A percentile compares a stretch with the other conserved stretches of the same genome.
Conservation (phyloP, 441 rosid species). For the Adansonia rubrostipa region DNA sequence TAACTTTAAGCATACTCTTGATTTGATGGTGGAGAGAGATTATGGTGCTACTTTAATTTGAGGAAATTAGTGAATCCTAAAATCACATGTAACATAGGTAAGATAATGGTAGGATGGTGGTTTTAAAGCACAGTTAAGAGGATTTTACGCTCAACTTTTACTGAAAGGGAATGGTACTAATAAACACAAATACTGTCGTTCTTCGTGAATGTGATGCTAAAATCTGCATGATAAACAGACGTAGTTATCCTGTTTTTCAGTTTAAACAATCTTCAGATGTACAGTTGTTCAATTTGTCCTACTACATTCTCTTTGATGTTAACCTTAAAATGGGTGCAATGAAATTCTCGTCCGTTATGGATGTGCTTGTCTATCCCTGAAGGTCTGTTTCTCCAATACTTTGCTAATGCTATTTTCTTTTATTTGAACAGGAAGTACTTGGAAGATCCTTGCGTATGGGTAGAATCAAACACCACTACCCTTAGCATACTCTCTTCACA, state of each 20-base stretch:
- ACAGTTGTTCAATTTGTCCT: background rate
- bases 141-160: background rate
- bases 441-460: constrained; percentile 96
- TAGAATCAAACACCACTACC: constrained; percentile 88
- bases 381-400: background rate
- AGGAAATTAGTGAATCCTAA: background rate
- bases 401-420: constrained; percentile 14
- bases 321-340: background rate
- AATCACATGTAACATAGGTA: background rate
- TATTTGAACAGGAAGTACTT: constrained; percentile 72
- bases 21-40: background rate
- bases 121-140: background rate
- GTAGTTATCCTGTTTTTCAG: background rate
- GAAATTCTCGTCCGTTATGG: background rate
- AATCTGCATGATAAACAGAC: background rate
- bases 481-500: constrained; percentile 86
- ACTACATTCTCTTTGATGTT: background rate
- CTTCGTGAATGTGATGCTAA: background rate
- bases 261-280: background rate
- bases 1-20: background rate
- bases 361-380: constrained; percentile 5
- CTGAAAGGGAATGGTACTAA: background rate
- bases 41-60: background rate
- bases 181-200: background rate
- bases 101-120: background rate